Evolutionary conservation across 192 early-diverging fungal species (phyloP).

Genomic region (Coemansia sp.): DNA sequence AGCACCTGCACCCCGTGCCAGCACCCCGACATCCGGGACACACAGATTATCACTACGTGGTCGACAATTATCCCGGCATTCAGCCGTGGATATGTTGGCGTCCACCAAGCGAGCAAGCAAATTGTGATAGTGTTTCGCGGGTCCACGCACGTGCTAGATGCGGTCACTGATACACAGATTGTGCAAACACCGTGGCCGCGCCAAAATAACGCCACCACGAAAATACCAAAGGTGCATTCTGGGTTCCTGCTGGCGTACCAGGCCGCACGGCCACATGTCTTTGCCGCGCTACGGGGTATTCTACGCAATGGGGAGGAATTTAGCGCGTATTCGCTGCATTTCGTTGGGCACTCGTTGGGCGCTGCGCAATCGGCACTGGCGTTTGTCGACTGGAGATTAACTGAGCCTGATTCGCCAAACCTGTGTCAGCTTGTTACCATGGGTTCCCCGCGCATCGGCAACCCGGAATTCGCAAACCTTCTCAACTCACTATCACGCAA

Average conservation of each 20-base stretch:
- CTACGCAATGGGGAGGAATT: neutral
- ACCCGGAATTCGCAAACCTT: slow-evolving; percentile 13
- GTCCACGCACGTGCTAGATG: slow-evolving; percentile 35
- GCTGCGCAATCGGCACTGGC: slow-evolving; percentile 38
- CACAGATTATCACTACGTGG: slow-evolving; percentile 16
- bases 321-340: slow-evolving; percentile 12
- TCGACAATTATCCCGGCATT: slow-evolving; percentile 21
- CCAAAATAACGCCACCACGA: neutral
- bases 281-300: slow-evolving; percentile 2
- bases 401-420: neutral
- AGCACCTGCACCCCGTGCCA: slow-evolving; percentile 4
- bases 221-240: slow-evolving; percentile 15
- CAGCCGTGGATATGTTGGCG: slow-evolving; percentile 34
- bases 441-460: slow-evolving; percentile 39
- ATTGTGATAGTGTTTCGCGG: slow-evolving; percentile 33
- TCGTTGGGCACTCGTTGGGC: slow-evolving; percentile 45
- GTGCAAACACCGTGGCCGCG: slow-evolving; percentile 18
- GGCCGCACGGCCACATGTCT: slow-evolving; percentile 7
- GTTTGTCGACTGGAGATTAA: slow-evolving; percentile 6
- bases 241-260: slow-evolving; percentile 41
- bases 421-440: slow-evolving; percentile 17
- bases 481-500: neutral
- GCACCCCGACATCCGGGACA: slow-evolving; percentile 9
- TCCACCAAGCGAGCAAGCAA: slow-evolving; percentile 4
- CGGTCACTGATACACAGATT: slow-evolving; percentile 17